Evolutionary conservation across 768 basidiomycete genomes (phyloP), one percentile per base, ranked within the genome.

Genomic region (Strobilomyces dryophilus): DNA sequence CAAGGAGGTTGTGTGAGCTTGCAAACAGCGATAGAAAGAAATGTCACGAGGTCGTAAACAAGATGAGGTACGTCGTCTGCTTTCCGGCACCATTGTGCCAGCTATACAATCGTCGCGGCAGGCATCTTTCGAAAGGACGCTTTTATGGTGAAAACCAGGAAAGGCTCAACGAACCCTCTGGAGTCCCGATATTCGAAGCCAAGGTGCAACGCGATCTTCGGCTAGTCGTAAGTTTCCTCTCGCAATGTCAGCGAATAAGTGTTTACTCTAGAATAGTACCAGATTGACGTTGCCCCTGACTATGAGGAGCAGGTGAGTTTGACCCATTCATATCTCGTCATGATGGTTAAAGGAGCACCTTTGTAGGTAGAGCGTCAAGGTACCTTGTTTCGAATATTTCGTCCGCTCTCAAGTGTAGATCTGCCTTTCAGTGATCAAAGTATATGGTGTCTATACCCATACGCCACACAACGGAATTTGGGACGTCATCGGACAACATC

Each of bases 141-240:
- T 87, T 89, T 59, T 87, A 85, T 2, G 73, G 74, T 10, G 81
- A 84, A 52, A 88, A 87, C 55, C 83, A 87, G 57, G 84, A 84
- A 64, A 68, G 76, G 8, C 68, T 87, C 12, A 80, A 73, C 21
- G 75, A 75, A 0, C 47, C 71, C 12, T 64, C 66, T 12, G 76
- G 77, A 1, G 66, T 87, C 4, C 83, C 85, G 0, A 76, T 88
- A 10, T 87, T 76, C 49, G 84, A 87, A 61, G 87, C 87, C 0
- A 87, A 85, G 63, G 81, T 87, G 75, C 79, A 78, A 9, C 60
- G 71, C 0, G 79, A 83, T 55, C 62, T 74, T 24, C 69, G 80
- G 14, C 64, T 84, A 18, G 72, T 84, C 3, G 81, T 82, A 59
- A 5, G 77, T 66, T 29, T 36, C 27, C 47, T 21, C 11, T 41